Percentiles rank a stretch among this genome's conserved stretches.
Evolutionary conservation across 2,329 filamentous ascomycete species (phyloP).

Genomic region (Aspergillus thermomutatus): DNA sequence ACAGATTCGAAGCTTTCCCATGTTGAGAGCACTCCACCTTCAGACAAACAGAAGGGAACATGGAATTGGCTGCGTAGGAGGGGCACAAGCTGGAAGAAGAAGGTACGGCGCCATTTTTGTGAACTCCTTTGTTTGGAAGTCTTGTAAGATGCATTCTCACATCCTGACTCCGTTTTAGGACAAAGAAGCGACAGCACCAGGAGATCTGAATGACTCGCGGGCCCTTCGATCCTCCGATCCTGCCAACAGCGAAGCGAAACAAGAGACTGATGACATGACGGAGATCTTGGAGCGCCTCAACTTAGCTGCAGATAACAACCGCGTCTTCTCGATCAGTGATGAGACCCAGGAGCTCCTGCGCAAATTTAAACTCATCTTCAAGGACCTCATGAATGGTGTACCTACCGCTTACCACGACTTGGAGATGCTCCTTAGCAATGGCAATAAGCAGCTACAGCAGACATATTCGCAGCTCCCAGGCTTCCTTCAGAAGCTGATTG

Average conservation of each 20-base stretch:
- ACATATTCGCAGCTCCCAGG: conserved; percentile 67
- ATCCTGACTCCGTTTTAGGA: conserved; percentile 1
- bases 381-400: conserved; percentile 86
- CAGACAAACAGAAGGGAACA: conserved; percentile 28
- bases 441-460: conserved; percentile 61
- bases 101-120: conserved; percentile 19
- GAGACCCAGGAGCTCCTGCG: conserved; percentile 79
- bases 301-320: conserved; percentile 78
- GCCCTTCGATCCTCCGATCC: not conserved
- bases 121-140: not conserved
- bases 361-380: conserved; percentile 84
- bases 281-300: conserved; percentile 80
- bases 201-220: conserved; percentile 7
- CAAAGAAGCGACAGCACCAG: conserved; percentile 3
- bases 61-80: conserved; percentile 43
- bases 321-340: conserved; percentile 76
- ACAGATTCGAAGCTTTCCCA: conserved; percentile 17
- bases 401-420: conserved; percentile 92
- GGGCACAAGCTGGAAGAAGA: conserved; percentile 28
- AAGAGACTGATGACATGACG: conserved; percentile 70
- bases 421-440: conserved; percentile 62
- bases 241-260: conserved; percentile 43
- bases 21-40: conserved; percentile 12
- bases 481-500: conserved; percentile 81
- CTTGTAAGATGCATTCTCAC: not conserved